Base-by-base conservation (phyloP, 2,329 filamentous ascomycete species). In the Verticillium dahliae region DNA sequence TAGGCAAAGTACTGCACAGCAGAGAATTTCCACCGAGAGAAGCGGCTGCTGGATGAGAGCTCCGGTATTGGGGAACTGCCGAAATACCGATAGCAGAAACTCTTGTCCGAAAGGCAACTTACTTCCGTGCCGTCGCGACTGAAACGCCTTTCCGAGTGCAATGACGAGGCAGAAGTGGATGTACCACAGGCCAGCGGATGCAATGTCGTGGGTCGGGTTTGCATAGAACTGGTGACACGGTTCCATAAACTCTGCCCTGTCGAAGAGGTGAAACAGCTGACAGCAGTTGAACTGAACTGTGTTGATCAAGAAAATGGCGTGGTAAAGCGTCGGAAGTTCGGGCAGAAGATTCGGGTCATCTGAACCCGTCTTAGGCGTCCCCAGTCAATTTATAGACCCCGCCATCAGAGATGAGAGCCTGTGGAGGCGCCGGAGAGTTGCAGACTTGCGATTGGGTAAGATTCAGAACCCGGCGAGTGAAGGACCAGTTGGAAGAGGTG, bases 401-500 rank as follows among this genome's bases (percentile, higher is more conserved):
- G 1, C 80, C 81, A 59, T 85, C 81, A 54, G 83, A 84, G 0
- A 81, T 70, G 1, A 84, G 68, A 1, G 73, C 75, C 5, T 75
- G 72, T 0, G 78, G 71, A 0, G 81, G 77, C 0, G 79, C 68
- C 1, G 77, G 75, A 2, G 72, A 71, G 50, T 76, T 73, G 57
- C 78, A 74, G 22, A 81, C 71, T 59, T 78, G 74, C 62, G 82
- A 76, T 57, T 83, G 78, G 0, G 77, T 76, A 59, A 83, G 73
- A 33, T 72, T 75, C n/a, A 85, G 71, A 1, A 83, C 75, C 18
- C 78, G 76, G 7, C 81, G 73, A 33, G 76, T 76, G 58, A 84
- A 85, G 0, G 81, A 80, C 82, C 82, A 85, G 56, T 82, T 85
- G 1, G 82, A 85, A 0, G 81, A 84, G 1, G 80, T 81, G 1